Evolutionary conservation across 768 basidiomycete genomes (phyloP).

Genomic region (Lyophyllum semitale): DNA sequence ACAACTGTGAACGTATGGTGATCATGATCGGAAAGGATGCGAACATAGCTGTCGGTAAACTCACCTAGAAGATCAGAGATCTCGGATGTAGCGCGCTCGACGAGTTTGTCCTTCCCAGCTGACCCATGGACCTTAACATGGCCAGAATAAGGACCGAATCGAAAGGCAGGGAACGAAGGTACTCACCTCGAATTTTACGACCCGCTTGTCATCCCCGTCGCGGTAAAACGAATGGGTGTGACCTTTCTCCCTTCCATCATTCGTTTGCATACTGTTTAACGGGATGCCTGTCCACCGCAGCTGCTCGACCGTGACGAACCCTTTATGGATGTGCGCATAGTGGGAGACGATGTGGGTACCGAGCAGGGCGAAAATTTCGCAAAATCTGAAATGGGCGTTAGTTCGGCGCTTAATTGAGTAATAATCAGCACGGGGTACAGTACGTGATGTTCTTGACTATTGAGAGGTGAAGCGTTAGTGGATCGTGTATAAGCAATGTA

Average conservation of each 20-base stretch:
- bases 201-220: conserved; percentile 88
- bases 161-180: background rate
- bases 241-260: conserved; percentile 32
- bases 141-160: background rate
- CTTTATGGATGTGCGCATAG: conserved; percentile 75
- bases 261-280: conserved; percentile 40
- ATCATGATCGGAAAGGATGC: background rate
- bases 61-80: conserved; percentile 82
- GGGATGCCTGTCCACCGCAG: conserved; percentile 84
- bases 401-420: background rate
- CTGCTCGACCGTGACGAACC: conserved; percentile 72
- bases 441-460: conserved; percentile 72
- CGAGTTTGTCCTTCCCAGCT: conserved; percentile 59
- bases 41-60: conserved; percentile 15
- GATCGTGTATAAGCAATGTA: background rate
- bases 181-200: conserved; percentile 60
- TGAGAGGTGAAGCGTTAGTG: background rate
- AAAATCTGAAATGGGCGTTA: conserved; percentile 47
- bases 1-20: conserved; percentile 71
- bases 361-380: conserved; percentile 92
- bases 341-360: conserved; percentile 80
- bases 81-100: conserved; percentile 66
- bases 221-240: conserved; percentile 85
- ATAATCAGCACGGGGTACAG: conserved; percentile 31
- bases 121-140: background rate